Conservation (phyloP, 2,329 filamentous ascomycete species). For the Beauveria sp. region DNA sequence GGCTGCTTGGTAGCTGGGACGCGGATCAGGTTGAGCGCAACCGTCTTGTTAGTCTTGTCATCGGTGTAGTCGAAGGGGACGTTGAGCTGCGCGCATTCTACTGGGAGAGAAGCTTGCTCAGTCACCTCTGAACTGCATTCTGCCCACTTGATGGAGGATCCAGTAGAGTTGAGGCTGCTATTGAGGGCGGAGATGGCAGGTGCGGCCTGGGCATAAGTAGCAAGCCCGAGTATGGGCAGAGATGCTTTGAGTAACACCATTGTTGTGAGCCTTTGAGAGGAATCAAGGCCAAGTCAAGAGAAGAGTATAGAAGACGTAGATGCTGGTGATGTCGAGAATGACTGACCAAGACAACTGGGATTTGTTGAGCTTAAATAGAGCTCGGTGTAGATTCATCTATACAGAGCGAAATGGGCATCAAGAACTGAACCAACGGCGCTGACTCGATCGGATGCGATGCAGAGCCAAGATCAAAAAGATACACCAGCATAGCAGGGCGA, state of each 20-base stretch:
- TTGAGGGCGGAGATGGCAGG: not conserved
- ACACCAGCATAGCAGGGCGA: not conserved
- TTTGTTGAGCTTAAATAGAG: not conserved
- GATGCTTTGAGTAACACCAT: not conserved
- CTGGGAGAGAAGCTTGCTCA: not conserved
- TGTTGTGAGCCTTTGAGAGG: not conserved
- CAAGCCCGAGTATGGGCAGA: not conserved
- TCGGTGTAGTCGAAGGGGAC: conserved; percentile 17
- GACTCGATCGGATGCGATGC: not conserved
- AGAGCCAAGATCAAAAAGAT: not conserved
- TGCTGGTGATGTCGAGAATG: not conserved
- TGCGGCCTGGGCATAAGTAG: not conserved
- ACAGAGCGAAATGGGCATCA: not conserved
- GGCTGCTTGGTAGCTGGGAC: conserved; percentile 14
- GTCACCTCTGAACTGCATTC: not conserved
- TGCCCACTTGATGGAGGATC: not conserved
- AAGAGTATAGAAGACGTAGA: not conserved
- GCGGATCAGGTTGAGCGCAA: conserved; percentile 9
- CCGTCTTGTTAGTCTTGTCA: conserved; percentile 3
- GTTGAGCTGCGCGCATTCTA: conserved; percentile 13
- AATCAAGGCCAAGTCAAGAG: not conserved
- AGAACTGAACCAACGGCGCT: not conserved
- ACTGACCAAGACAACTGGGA: no score
- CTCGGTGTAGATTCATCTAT: not conserved
- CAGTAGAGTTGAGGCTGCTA: not conserved